Percentiles rank a stretch among this genome's conserved stretches.
These are phyloP conservation scores for Aspergillus nomiae DNA, from an alignment of 2,329 filamentous ascomycete genomes.

Conservation along the genomic window DNA sequence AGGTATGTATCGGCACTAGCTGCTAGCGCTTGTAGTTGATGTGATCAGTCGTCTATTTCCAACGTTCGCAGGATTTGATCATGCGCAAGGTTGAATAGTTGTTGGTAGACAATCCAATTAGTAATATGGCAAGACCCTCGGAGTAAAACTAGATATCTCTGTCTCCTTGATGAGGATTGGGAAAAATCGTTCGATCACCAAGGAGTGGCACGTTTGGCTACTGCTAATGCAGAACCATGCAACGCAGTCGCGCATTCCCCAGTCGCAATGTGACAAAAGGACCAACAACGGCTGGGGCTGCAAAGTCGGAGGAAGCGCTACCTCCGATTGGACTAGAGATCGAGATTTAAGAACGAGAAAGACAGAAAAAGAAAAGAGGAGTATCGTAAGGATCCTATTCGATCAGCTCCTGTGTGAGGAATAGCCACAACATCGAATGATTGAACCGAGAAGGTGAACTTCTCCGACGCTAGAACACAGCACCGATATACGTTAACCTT, in stretches of 20 bases:
- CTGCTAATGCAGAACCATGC: background rate
- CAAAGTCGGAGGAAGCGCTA: background rate
- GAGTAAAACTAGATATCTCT: background rate
- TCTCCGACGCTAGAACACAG: background rate
- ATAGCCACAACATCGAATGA: background rate
- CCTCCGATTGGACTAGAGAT: background rate
- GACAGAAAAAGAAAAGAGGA: background rate
- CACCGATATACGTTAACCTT: slow-evolving; percentile 14
- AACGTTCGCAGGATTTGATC: slow-evolving; percentile 6
- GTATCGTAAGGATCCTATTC: background rate
- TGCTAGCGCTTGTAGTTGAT: background rate
- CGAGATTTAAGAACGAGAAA: background rate
- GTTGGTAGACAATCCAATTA: background rate
- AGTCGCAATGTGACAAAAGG: background rate
- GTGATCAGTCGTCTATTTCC: background rate
- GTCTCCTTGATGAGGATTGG: background rate
- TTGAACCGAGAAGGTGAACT: slow-evolving; percentile 2
- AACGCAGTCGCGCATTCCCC: background rate
- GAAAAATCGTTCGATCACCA: background rate
- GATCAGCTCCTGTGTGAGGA: background rate
- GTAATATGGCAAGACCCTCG: background rate
- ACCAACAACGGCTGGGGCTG: background rate
- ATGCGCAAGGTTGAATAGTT: slow-evolving; percentile 10
- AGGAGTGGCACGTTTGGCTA: background rate
- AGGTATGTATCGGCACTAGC: background rate